These are phyloP conservation scores for Termitomyces sp. DNA, from an alignment of 768 basidiomycete species.

Conservation along the genomic window DNA sequence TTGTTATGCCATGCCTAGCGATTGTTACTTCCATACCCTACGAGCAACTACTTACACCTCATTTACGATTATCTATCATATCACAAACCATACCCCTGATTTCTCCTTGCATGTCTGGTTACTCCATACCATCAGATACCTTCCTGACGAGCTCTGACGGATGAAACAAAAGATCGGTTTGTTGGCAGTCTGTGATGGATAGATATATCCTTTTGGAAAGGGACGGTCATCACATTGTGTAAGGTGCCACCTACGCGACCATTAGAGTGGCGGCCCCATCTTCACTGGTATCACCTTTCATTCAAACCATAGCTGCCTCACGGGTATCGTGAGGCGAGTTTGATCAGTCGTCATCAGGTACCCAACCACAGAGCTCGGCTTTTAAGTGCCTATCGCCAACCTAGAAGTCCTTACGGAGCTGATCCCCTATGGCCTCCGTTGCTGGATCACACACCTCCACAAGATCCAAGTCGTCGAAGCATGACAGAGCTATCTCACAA, in stretches of 20 bases:
- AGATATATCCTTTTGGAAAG: constrained; percentile 9
- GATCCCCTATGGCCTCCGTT: constrained; percentile 14
- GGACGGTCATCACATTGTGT: constrained; percentile 4
- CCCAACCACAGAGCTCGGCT: not conserved
- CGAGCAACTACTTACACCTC: constrained; percentile 12
- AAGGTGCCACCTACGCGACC: constrained; percentile 6
- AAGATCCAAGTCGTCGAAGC: constrained; percentile 14
- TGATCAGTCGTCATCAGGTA: constrained; percentile 7
- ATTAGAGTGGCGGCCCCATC: constrained; percentile 11
- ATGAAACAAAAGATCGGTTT: constrained; percentile 10
- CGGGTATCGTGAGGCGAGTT: constrained; percentile 20
- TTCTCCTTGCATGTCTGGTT: constrained; percentile 3
- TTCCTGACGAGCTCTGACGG: not conserved
- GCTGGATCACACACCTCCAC: constrained; percentile 13
- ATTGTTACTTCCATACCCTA: constrained; percentile 14
- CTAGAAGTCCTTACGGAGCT: not conserved
- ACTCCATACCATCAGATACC: constrained; percentile 1
- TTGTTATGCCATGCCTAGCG: constrained; percentile 6
- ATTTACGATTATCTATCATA: constrained; percentile 9
- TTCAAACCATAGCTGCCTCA: constrained; percentile 16
- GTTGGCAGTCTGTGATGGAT: constrained; percentile 6
- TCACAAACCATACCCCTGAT: constrained; percentile 8
- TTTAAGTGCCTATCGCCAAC: not conserved
- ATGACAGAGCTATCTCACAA: constrained; percentile 2
- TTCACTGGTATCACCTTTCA: constrained; percentile 5